These are phyloP conservation scores for Erysiphe pulchra DNA, from an alignment of 2,329 filamentous ascomycete genomes.

Conservation along the genomic window DNA sequence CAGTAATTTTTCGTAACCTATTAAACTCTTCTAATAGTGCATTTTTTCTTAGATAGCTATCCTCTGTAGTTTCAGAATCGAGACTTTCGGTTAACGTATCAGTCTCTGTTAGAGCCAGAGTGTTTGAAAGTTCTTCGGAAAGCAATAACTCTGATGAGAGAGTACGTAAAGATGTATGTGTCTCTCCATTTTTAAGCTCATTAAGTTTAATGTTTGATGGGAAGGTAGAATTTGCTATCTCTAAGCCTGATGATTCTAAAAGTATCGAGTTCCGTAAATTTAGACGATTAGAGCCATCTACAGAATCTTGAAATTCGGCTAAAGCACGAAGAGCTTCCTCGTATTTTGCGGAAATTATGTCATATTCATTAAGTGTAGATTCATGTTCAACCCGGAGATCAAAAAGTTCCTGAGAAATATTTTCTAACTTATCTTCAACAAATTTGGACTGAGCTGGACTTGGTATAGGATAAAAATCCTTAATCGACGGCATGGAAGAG, in stretches of 20 bases:
- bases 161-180: constrained; percentile 61
- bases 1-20: constrained; percentile 40
- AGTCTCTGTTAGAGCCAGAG: constrained; percentile 33
- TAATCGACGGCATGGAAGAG: constrained; percentile 11
- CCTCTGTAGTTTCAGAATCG: constrained; percentile 7
- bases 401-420: constrained; percentile 71
- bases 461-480: constrained; percentile 12
- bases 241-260: constrained; percentile 22
- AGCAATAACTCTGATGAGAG: constrained; percentile 86
- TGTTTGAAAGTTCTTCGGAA: constrained; percentile 49
- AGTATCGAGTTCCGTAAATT: constrained; percentile 27
- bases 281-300: constrained; percentile 53
- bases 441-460: constrained; percentile 63
- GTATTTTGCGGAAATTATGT: constrained; percentile 66
- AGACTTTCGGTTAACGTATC: constrained; percentile 21
- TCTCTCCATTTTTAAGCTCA: constrained; percentile 39
- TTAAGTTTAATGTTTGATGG: constrained; percentile 52
- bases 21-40: constrained; percentile 33
- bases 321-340: constrained; percentile 65
- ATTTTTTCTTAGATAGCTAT: constrained; percentile 15
- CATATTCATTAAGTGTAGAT: constrained; percentile 52
- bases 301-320: constrained; percentile 60
- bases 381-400: constrained; percentile 83
- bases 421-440: constrained; percentile 79
- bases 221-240: constrained; percentile 51